Evolutionary conservation across 2,329 filamentous ascomycete genomes (phyloP), one percentile per base, ranked within the genome.

Genomic region (Rugonectria rugulosa): DNA sequence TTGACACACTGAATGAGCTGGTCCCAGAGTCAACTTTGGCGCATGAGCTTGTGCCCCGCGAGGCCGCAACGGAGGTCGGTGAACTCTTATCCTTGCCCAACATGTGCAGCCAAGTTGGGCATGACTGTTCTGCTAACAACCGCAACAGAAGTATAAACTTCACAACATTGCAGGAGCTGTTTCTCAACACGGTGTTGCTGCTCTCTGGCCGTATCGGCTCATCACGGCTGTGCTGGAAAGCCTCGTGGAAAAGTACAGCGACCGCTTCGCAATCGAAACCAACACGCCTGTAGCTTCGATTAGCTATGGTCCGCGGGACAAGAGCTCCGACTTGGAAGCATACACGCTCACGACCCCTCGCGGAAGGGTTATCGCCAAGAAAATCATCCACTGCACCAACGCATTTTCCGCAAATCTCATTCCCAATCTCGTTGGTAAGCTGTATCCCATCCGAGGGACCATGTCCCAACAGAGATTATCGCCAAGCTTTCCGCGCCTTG

Each of bases 311-410:
- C 60, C 6, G 43, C n/a, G n/a, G n/a, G 24, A 12, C 11, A n/a
- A 53, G 17, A 26, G 45, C 4, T 32, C 34, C 9, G 12, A 29
- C 1, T 8, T 59, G 1, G 53, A 68, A 11, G 75, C 69, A 2
- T 82, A 79, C 59, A 59, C 68, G 2, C 49, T 85, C 1, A 56
- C 66, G 2, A 86, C 83, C 0, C 57, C 64, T 0, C 71, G 80
- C 3, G 83, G 82, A 0, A 59, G 32, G 0, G 73, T 85, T 11
- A 64, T 61, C 1, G 74, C 80, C 11, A 71, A 70, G 2, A 76
- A 83, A 43, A 69, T 87, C 6, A 74, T 87, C 3, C 81, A 86
- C 58, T 80, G 81, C 29, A 86, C 82, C 0, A 86, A 87, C 57
- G 81, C 72, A 3, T 79, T 80, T 59, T 73, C 79, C 0, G 68